Evolutionary conservation across 345 rosid genomes (phyloP).

Genomic region (Aegle marmelos): DNA sequence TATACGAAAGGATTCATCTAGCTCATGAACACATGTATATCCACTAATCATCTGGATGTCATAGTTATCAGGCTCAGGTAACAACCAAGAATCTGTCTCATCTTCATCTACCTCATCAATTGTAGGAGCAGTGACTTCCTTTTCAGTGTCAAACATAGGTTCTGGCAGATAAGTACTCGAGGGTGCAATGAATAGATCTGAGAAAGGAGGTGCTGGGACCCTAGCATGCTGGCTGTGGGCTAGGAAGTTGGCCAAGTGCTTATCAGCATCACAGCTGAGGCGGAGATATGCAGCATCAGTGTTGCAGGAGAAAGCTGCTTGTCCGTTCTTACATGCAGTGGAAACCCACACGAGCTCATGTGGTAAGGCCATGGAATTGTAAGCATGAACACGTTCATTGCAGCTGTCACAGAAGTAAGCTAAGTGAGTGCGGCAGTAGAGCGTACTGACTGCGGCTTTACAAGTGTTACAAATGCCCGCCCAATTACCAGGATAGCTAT

Average conservation of each 20-base stretch:
- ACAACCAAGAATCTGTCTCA: slow-evolving; percentile 78
- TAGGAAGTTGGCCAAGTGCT: slow-evolving; percentile 71
- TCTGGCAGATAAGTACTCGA: slow-evolving; percentile 14
- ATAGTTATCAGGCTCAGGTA: slow-evolving; percentile 42
- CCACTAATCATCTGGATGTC: slow-evolving; percentile 34
- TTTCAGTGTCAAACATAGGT: slow-evolving; percentile 28
- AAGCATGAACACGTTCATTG: slow-evolving; percentile 60
- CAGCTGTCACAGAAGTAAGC: slow-evolving; percentile 63
- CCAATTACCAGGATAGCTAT: slow-evolving; percentile 36
- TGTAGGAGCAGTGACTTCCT: slow-evolving; percentile 23
- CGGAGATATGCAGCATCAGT: slow-evolving; percentile 79
- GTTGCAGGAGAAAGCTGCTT: slow-evolving; percentile 66
- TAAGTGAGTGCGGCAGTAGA: slow-evolving; percentile 70
- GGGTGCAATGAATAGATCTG: slow-evolving; percentile 21
- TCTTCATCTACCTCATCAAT: slow-evolving; percentile 32
- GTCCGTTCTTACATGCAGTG: slow-evolving; percentile 60
- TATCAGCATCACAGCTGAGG: slow-evolving; percentile 58
- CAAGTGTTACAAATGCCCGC: slow-evolving; percentile 66
- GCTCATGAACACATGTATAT: slow-evolving; percentile 47
- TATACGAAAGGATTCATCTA: slow-evolving; percentile 61
- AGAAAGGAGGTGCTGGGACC: slow-evolving; percentile 51
- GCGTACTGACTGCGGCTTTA: slow-evolving; percentile 55
- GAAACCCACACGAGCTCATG: slow-evolving; percentile 78
- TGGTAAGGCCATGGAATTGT: slow-evolving; percentile 65
- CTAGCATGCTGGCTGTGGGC: slow-evolving; percentile 80